A percentile compares a stretch with the other conserved stretches of the same genome.
Evolutionary conservation across 495 filamentous ascomycete species (phyloP).

Genomic region (Neurospora africana): DNA sequence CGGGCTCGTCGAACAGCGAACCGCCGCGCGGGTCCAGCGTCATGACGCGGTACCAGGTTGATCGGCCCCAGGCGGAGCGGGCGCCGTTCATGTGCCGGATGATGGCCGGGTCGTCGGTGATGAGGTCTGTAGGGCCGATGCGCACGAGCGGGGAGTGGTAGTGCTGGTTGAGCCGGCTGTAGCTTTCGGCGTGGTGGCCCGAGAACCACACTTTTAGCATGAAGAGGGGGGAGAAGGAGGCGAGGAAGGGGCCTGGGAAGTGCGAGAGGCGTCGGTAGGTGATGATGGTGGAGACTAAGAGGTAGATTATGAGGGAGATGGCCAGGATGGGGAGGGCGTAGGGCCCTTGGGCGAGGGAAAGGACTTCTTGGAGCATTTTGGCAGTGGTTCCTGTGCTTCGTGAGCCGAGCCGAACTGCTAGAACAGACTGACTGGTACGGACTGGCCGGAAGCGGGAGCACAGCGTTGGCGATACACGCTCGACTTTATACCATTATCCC

Average conservation of each 20-base stretch:
- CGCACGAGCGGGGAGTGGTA: slow-evolving; percentile 17
- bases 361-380: background rate
- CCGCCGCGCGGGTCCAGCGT: slow-evolving; percentile 37
- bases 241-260: slow-evolving; percentile 15
- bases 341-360: background rate
- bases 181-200: background rate
- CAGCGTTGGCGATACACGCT: background rate
- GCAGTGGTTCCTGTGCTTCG: background rate
- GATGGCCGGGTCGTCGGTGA: slow-evolving; percentile 31
- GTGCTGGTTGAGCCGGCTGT: background rate
- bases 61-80: slow-evolving; percentile 23
- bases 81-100: slow-evolving; percentile 27
- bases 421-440: background rate
- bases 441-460: background rate
- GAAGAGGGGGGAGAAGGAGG: slow-evolving; percentile 15
- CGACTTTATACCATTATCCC: background rate
- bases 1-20: slow-evolving; percentile 31
- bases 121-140: slow-evolving; percentile 27
- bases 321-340: background rate
- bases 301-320: background rate
- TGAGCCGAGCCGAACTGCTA: background rate
- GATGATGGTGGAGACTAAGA: slow-evolving; percentile 2
- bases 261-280: slow-evolving; percentile 17
- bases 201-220: slow-evolving; percentile 1
- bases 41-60: slow-evolving; percentile 22